A percentile compares a stretch with the other conserved stretches of the same genome.
Conservation (phyloP, 2,329 filamentous ascomycete genomes). For the Ophiostoma fasciatum region DNA sequence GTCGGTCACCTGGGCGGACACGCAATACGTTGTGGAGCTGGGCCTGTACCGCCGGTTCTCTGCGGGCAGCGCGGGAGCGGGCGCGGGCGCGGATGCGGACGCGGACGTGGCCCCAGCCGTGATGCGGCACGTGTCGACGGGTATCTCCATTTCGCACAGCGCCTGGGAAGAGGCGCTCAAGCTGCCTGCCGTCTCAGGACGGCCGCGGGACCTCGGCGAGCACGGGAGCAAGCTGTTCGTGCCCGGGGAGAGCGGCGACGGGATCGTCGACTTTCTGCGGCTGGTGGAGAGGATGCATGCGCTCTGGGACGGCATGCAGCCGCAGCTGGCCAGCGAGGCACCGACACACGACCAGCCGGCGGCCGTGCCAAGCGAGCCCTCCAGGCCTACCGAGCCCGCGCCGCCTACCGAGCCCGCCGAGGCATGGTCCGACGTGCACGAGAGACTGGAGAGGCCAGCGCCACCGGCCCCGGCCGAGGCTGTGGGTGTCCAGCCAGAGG, state of each 20-base stretch:
- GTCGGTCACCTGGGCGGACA: conserved; percentile 18
- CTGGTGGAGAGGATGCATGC: neutral
- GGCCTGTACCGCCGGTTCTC: conserved; percentile 21
- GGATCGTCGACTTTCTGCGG: conserved; percentile 5
- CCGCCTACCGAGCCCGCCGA: too few relatives aligned
- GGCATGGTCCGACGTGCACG: too few relatives aligned
- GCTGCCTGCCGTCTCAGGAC: neutral
- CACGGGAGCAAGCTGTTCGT: conserved; percentile 6
- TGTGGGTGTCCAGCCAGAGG: neutral
- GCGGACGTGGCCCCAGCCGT: too few relatives aligned
- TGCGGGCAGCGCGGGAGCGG: too few relatives aligned
- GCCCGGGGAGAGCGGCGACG: neutral
- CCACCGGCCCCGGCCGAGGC: too few relatives aligned
- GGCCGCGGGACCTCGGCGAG: conserved; percentile 6
- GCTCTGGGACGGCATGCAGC: neutral
- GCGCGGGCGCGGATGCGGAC: too few relatives aligned
- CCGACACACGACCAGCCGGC: too few relatives aligned
- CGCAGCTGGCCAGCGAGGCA: too few relatives aligned
- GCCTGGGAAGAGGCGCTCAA: conserved; percentile 5
- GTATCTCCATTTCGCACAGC: conserved; percentile 12
- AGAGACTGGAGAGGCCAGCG: too few relatives aligned
- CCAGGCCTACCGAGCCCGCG: too few relatives aligned
- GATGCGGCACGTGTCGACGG: conserved; percentile 19
- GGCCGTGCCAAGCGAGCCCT: too few relatives aligned
- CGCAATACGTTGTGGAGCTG: conserved; percentile 21